Evolutionary conservation across 768 basidiomycete species (phyloP).

Genomic region (Chalciporus chontae): DNA sequence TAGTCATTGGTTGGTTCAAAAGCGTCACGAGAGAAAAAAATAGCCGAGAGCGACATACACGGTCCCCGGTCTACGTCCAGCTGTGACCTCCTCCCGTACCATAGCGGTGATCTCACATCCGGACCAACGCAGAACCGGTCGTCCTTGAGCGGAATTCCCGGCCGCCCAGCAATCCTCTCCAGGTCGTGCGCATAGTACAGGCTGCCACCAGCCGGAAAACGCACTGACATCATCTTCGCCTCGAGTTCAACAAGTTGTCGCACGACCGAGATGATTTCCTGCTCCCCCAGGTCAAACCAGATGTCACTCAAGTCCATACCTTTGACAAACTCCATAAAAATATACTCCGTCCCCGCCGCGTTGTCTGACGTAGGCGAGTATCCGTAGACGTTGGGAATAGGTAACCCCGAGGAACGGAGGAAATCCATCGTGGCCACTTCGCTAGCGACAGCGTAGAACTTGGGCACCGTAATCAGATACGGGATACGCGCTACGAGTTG

Average conservation of each 20-base stretch:
- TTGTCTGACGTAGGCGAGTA: background rate
- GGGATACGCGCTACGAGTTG: constrained; percentile 10
- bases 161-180: background rate
- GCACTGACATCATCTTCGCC: constrained; percentile 3
- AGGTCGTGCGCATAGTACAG: background rate
- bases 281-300: background rate
- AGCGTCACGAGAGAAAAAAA: background rate
- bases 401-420: constrained; percentile 4
- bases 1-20: constrained; percentile 21
- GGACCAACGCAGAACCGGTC: background rate
- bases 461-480: background rate
- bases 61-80: constrained; percentile 1
- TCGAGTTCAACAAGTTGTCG: constrained; percentile 2
- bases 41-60: background rate
- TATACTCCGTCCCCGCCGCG: constrained; percentile 1
- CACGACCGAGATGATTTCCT: background rate
- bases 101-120: background rate
- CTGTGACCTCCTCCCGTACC: constrained; percentile 4
- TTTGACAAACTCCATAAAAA: background rate
- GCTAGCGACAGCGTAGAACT: constrained; percentile 3
- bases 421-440: constrained; percentile 4
- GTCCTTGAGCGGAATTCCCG: background rate
- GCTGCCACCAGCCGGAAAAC: constrained; percentile 2
- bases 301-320: background rate
- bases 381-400: background rate